Conservation (phyloP, 2,329 filamentous ascomycete genomes). For the Epichloe sp. region DNA sequence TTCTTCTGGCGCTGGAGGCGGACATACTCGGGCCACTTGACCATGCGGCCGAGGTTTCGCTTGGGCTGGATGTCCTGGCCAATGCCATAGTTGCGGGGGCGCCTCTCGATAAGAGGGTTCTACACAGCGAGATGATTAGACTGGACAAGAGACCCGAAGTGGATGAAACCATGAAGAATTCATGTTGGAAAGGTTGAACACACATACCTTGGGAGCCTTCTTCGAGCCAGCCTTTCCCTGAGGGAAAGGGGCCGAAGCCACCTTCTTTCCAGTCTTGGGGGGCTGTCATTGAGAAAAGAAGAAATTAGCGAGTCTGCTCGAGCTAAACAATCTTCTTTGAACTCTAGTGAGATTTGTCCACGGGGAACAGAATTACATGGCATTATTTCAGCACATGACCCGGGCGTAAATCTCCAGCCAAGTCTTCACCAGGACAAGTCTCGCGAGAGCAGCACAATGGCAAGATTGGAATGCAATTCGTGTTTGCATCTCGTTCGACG, state of each 20-base stretch:
- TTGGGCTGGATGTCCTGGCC: conserved; percentile 97
- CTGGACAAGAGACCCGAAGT: neutral
- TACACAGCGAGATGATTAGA: conserved; percentile 23
- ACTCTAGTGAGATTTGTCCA: conserved; percentile 66
- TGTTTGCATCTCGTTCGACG: conserved; percentile 8
- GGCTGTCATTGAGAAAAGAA: conserved; percentile 99
- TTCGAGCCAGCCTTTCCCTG: conserved; percentile 82
- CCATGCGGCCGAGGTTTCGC: conserved; percentile 94
- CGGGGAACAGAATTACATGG: conserved; percentile 24
- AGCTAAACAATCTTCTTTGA: conserved; percentile 70
- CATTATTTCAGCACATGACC: conserved; percentile 37
- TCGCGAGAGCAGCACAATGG: neutral
- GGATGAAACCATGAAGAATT: neutral
- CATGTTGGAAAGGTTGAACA: neutral
- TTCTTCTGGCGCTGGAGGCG: conserved; percentile 88
- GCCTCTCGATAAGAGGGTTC: conserved; percentile 99
- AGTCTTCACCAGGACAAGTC: conserved; percentile 37
- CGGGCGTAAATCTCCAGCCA: conserved; percentile 46
- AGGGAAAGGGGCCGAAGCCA: conserved; percentile 91
- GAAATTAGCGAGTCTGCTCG: conserved; percentile 80
- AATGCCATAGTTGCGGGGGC: conserved; percentile 90
- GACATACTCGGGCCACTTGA: conserved; percentile 99
- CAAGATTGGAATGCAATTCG: neutral
- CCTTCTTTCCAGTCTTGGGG: conserved; percentile 97
- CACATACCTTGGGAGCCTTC: conserved; percentile 91